These are phyloP conservation scores for Salvia miltiorrhiza DNA, from an alignment of 257 asterid genomes.

Conservation along the genomic window DNA sequence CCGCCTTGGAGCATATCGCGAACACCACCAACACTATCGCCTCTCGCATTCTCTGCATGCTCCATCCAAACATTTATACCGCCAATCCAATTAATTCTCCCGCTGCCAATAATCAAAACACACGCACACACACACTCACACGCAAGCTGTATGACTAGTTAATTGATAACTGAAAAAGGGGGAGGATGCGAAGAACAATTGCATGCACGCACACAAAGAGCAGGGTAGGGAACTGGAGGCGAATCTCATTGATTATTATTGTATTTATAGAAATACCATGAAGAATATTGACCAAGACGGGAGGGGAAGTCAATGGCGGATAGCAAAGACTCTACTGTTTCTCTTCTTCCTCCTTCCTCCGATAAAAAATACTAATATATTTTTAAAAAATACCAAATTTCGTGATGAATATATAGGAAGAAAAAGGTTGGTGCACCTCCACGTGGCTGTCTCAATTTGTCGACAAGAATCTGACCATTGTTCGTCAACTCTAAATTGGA, in stretches of 20 bases:
- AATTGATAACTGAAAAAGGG: background rate
- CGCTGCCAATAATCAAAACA: too few species aligned
- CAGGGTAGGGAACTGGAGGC: background rate
- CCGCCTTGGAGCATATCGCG: conserved; percentile 34
- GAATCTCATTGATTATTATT: background rate
- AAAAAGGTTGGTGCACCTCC: conserved; percentile 18
- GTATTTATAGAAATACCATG: background rate
- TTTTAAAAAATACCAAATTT: background rate
- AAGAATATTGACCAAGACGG: conserved; percentile 15
- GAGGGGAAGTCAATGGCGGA: conserved; percentile 4
- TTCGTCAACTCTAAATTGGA: conserved; percentile 24
- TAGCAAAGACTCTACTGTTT: background rate
- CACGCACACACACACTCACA: background rate
- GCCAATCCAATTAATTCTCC: background rate
- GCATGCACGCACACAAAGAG: background rate
- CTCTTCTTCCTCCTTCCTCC: background rate
- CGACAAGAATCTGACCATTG: background rate
- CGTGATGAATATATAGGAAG: conserved; percentile 19
- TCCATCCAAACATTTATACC: conserved; percentile 14
- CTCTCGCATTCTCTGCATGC: conserved; percentile 36
- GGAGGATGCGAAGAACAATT: background rate
- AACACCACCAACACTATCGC: conserved; percentile 25
- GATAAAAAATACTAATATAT: conserved; percentile 1
- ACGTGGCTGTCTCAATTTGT: conserved; percentile 11
- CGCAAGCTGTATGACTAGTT: too few species aligned